Evolutionary conservation across 2,329 filamentous ascomycete species (phyloP), one percentile per base, ranked within the genome.

Genomic region (Phaeosphaeria sp.): DNA sequence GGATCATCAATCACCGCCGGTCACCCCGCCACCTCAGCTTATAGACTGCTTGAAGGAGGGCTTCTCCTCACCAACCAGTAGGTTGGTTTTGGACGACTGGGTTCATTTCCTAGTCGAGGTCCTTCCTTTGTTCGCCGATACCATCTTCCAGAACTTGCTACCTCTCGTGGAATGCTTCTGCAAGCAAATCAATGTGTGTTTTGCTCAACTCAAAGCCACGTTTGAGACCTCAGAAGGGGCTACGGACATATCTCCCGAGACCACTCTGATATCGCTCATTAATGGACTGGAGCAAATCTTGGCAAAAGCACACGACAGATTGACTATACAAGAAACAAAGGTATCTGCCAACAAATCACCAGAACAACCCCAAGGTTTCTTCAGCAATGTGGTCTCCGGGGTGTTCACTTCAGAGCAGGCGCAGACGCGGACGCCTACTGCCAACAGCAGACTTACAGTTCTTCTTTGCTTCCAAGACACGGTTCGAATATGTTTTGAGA

Each of bases 401-500:
- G 91, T 97, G 0, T 97, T 97, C 73, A 86, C 92, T 39, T 87
- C 90, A 0, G 93, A 97, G 57, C 83, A 86, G 0, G 88, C 86
- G 1, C 91, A 93, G 59, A 85, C 87, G n/a, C 88, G 93, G 49
- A 92, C 89, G 57, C 87, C 89, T 7, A 93, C 91, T n/a, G 93
- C 93, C 8, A 99, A 98, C 71, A 94, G 95, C 68, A 87, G 94
- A 46, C 83, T 99, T 21, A 98, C 95, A 0, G 94, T 99, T 20
- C 84, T 97, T 44, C 83, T 99, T n/a, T 96, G 93, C 11, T 97
- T 99, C 74, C 94, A 98, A 76, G 96, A 99, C 74, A 92, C 93
- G 1, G 92, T 98, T 57, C 88, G 92, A 22, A 91, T 96, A 49
- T 97, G 93, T 76, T 96, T 96, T 74, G 87, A 84, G 13, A 97